phyloP scores from a whole-genome alignment of 106 monocot genomes.

The Amphibolis antarctica region DNA sequence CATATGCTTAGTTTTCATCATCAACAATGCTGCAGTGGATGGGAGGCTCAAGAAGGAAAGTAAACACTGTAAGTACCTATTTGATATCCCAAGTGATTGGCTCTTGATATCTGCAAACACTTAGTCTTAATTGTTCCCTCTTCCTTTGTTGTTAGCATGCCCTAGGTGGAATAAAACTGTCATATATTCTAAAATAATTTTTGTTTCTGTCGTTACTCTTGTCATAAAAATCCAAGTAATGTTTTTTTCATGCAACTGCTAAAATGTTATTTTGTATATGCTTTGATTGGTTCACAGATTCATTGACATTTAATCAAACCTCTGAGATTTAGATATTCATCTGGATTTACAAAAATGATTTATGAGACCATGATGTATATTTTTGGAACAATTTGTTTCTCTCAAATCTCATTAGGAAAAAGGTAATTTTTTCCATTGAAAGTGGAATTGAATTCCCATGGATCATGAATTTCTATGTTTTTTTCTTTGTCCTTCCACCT shows the following conservation, averaged over 20 bases:
- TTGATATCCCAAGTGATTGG: not conserved
- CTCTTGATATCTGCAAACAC: not conserved
- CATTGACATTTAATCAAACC: no score
- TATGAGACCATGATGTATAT: no score
- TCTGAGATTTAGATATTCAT: no score
- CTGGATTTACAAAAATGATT: no score
- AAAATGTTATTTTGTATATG: not conserved
- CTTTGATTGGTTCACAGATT: not conserved
- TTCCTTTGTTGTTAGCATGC: not conserved
- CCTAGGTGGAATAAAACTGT: no score
- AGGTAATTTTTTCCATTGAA: no score
- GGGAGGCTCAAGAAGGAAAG: conserved; percentile 29
- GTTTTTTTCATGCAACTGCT: not conserved
- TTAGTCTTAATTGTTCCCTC: not conserved
- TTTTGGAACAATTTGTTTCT: no score
- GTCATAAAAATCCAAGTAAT: not conserved
- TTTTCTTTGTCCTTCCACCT: no score
- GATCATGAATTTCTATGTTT: no score
- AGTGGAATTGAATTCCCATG: no score
- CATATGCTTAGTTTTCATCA: conserved; percentile 1
- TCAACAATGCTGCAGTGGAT: conserved; percentile 23
- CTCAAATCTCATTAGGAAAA: no score
- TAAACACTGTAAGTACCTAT: conserved; percentile 11
- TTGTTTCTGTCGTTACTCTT: not conserved
- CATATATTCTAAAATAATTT: no score